phyloP scores from a whole-genome alignment of 1,284 basidiomycete species.

The Anthracocystis walkeri region DNA sequence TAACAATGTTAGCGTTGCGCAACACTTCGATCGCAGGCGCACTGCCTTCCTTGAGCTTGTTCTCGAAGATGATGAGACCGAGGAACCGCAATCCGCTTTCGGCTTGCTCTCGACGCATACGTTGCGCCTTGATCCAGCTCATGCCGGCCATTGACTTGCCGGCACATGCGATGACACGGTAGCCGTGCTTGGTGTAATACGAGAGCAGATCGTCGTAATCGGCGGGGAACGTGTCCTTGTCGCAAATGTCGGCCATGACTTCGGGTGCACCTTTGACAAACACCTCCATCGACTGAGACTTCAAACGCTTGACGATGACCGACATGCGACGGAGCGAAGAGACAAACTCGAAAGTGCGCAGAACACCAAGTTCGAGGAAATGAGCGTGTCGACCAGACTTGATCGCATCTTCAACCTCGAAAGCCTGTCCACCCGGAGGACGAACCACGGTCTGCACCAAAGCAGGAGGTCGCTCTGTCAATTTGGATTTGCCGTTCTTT shows the following conservation, averaged over 20 bases:
- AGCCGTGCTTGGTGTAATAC: conserved; percentile 97
- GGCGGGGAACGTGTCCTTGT: conserved; percentile 74
- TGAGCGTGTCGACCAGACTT: conserved; percentile 86
- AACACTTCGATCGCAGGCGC: conserved; percentile 90
- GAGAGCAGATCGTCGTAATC: conserved; percentile 97
- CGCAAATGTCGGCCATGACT: conserved; percentile 91
- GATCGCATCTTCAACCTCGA: conserved; percentile 90
- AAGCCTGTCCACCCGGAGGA: conserved; percentile 89
- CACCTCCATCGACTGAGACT: conserved; percentile 93
- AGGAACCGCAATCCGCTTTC: conserved; percentile 92
- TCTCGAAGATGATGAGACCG: conserved; percentile 97
- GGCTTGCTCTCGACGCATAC: conserved; percentile 94
- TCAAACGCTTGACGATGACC: conserved; percentile 94
- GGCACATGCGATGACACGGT: conserved; percentile 97
- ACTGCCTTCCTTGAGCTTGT: conserved; percentile 95
- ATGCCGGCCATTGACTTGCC: conserved; percentile 93
- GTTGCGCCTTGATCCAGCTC: conserved; percentile 97
- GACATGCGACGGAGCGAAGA: conserved; percentile 94
- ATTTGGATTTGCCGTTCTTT: conserved; percentile 64
- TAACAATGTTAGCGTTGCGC: conserved; percentile 88
- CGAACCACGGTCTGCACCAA: conserved; percentile 96
- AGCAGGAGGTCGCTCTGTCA: conserved; percentile 81
- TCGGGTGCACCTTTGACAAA: conserved; percentile 99
- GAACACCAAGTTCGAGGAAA: conserved; percentile 92
- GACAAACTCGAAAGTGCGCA: conserved; percentile 96